These are phyloP conservation scores for Saccharomycopsis fibuligera DNA, from an alignment of 805 yeast genomes.

Conservation along the genomic window DNA sequence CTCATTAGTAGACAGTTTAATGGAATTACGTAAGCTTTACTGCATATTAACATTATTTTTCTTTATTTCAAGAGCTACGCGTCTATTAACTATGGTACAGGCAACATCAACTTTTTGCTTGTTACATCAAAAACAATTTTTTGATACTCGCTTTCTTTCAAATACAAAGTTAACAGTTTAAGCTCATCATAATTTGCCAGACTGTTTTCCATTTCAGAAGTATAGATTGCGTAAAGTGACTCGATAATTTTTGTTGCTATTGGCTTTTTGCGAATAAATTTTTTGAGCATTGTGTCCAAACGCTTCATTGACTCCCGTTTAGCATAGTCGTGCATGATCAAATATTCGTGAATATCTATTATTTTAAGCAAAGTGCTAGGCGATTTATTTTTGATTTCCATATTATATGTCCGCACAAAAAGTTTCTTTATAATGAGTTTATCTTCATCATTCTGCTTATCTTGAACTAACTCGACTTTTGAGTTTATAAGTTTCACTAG, in stretches of 20 bases:
- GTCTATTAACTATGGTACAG: no score
- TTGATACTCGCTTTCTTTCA: no score
- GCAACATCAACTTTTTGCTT: no score
- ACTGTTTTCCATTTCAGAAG: not conserved
- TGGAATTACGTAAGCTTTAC: no score
- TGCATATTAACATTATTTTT: no score
- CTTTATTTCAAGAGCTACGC: no score
- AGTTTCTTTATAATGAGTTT: slow-evolving; percentile 7
- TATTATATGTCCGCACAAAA: slow-evolving; percentile 12
- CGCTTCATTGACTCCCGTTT: slow-evolving; percentile 1
- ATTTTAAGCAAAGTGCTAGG: slow-evolving; percentile 7
- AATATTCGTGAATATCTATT: slow-evolving; percentile 15
- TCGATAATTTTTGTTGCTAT: not conserved
- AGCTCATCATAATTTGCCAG: no score
- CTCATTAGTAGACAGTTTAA: no score
- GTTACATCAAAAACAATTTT: no score
- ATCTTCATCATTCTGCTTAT: not conserved
- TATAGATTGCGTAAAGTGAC: slow-evolving; percentile 1
- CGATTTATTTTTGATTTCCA: slow-evolving; percentile 16
- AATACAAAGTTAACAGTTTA: no score
- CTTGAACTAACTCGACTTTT: slow-evolving; percentile 16
- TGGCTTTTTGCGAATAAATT: not conserved
- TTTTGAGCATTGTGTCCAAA: not conserved
- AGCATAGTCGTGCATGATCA: slow-evolving; percentile 1
- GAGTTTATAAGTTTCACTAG: slow-evolving; percentile 12